A percentile compares a stretch with the other conserved stretches of the same genome.
Evolutionary conservation across 2,329 filamentous ascomycete species (phyloP).

Genomic region (Trichoderma sp.): DNA sequence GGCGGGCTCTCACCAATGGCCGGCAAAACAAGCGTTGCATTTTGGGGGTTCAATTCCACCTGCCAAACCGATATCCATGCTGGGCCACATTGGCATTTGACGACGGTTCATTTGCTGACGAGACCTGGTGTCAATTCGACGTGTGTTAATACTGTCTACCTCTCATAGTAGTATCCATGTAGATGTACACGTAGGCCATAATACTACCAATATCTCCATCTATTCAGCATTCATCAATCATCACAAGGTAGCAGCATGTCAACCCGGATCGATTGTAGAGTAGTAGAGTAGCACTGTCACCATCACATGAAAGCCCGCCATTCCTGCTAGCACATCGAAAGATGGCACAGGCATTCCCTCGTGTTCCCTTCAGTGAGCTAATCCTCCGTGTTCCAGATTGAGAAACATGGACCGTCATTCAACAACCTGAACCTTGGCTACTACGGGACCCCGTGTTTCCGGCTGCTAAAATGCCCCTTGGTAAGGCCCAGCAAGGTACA

Average conservation of each 20-base stretch:
- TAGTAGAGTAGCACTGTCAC: neutral
- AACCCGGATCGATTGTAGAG: neutral
- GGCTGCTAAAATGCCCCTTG: neutral
- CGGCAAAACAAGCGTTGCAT: neutral
- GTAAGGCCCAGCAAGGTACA: neutral
- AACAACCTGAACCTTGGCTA: neutral
- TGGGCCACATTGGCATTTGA: neutral
- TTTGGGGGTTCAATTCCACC: neutral
- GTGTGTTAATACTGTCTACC: neutral
- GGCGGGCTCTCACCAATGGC: neutral
- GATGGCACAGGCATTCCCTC: neutral
- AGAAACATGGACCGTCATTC: neutral
- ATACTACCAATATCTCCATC: neutral
- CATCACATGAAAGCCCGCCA: neutral
- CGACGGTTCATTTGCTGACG: neutral
- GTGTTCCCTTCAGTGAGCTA: neutral
- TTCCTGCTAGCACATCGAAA: neutral
- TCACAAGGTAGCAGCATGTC: neutral
- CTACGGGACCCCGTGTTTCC: neutral
- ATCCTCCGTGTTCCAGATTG: neutral
- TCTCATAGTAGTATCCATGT: neutral
- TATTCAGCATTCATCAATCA: neutral
- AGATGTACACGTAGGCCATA: neutral
- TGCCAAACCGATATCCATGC: constrained; percentile 6
- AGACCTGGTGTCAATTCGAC: neutral